Evolutionary conservation across 306 rosid species (phyloP).

Genomic region (Dryas octopetala): DNA sequence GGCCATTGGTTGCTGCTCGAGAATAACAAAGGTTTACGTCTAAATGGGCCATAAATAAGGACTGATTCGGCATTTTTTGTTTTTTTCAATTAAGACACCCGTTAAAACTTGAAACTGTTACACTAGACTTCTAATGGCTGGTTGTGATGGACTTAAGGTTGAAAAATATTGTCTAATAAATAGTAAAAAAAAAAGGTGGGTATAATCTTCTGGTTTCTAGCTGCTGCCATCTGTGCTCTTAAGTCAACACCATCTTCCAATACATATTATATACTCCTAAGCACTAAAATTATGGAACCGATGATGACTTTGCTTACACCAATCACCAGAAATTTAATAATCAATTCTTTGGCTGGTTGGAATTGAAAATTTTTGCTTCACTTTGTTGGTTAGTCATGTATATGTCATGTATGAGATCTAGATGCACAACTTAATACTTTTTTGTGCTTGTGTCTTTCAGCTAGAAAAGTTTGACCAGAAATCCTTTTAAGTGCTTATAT

Average conservation of each 20-base stretch:
- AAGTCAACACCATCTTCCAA: constrained; percentile 35
- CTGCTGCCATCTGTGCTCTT: constrained; percentile 18
- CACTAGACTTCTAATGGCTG: constrained; percentile 5
- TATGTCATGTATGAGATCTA: constrained; percentile 30
- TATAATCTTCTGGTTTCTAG: constrained; percentile 25
- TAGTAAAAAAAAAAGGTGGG: neutral
- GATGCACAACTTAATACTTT: constrained; percentile 32
- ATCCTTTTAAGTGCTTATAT: constrained; percentile 33
- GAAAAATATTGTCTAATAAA: neutral
- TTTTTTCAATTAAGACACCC: neutral
- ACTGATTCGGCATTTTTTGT: neutral
- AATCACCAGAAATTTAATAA: constrained; percentile 12
- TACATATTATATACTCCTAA: constrained; percentile 14
- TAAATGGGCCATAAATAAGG: constrained; percentile 17
- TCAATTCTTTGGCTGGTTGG: constrained; percentile 19
- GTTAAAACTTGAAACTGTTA: neutral
- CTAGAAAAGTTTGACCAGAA: constrained; percentile 55
- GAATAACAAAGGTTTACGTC: constrained; percentile 10
- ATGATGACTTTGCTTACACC: constrained; percentile 29
- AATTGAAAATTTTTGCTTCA: constrained; percentile 21
- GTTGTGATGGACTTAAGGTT: constrained; percentile 20
- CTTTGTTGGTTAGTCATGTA: constrained; percentile 12
- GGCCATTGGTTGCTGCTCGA: neutral
- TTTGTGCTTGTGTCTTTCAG: constrained; percentile 35
- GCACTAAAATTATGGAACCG: constrained; percentile 13